A percentile compares a stretch with the other conserved stretches of the same genome.
These are phyloP conservation scores for Hypomontagnella monticulosa DNA, from an alignment of 495 filamentous ascomycete genomes.

Conservation along the genomic window DNA sequence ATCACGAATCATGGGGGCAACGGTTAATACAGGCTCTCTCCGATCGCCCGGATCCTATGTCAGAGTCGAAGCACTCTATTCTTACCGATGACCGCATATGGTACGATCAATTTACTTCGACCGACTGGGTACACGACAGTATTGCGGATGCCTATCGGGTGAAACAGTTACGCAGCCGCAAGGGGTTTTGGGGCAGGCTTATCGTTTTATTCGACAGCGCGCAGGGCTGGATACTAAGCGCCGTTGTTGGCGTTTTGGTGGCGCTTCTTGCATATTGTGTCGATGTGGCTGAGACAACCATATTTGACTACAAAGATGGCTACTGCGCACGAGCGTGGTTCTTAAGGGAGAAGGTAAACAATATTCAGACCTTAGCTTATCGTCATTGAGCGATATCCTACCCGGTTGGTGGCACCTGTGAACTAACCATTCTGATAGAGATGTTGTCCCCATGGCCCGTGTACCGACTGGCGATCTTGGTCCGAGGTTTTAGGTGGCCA, in stretches of 20 bases:
- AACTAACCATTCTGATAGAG: constrained; percentile 47
- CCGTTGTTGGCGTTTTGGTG: constrained; percentile 87
- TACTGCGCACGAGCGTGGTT: constrained; percentile 81
- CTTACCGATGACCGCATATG: constrained; percentile 88
- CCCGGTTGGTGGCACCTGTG: neutral
- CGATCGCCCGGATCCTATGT: constrained; percentile 59
- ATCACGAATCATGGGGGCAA: constrained; percentile 68
- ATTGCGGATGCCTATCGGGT: constrained; percentile 93
- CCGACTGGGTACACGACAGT: constrained; percentile 98
- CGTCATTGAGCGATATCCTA: neutral
- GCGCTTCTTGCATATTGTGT: constrained; percentile 89
- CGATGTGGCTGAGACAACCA: constrained; percentile 80
- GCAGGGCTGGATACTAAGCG: constrained; percentile 95
- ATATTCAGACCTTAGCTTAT: neutral
- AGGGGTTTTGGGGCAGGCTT: constrained; percentile 83
- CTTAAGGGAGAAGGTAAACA: constrained; percentile 68
- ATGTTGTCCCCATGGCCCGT: constrained; percentile 78
- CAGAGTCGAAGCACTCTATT: constrained; percentile 67
- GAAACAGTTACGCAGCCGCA: constrained; percentile 80
- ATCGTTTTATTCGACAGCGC: constrained; percentile 82
- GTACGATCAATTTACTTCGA: constrained; percentile 99
- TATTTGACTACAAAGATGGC: constrained; percentile 92
- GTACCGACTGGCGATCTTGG: constrained; percentile 81
- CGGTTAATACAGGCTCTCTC: constrained; percentile 62
- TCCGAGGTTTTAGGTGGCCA: constrained; percentile 67